A percentile compares a stretch with the other conserved stretches of the same genome.
These are phyloP conservation scores for Tuber calosporum DNA, from an alignment of 495 filamentous ascomycete species.

Conservation along the genomic window DNA sequence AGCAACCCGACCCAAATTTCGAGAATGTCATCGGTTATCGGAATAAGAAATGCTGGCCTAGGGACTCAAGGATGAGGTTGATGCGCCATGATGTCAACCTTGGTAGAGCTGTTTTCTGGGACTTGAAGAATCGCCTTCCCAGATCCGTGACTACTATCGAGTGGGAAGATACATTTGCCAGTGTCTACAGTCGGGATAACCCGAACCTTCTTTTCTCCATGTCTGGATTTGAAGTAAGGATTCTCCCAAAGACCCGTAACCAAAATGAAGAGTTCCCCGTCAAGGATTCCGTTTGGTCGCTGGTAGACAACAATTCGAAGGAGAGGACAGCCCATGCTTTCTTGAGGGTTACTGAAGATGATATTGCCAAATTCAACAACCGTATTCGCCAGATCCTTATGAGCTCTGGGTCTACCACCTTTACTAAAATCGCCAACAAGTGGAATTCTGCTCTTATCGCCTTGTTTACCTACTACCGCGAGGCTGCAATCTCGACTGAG, in stretches of 20 bases:
- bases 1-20: constrained; percentile 98
- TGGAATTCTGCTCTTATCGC: constrained; percentile 99
- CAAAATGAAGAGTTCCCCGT: constrained; percentile 92
- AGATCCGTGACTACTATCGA: constrained; percentile 94
- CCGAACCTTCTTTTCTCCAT: constrained; percentile 96
- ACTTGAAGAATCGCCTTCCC: constrained; percentile 93
- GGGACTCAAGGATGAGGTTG: constrained; percentile 92
- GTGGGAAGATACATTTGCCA: constrained; percentile 99
- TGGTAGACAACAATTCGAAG: constrained; percentile 92
- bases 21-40: constrained; percentile 98
- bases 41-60: constrained; percentile 99
- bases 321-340: constrained; percentile 97
- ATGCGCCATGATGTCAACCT: constrained; percentile 99
- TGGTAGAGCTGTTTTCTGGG: constrained; percentile 97
- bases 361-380: constrained; percentile 99
- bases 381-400: constrained; percentile 97
- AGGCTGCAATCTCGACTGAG: constrained; percentile 95
- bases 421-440: constrained; percentile 99
- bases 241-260: constrained; percentile 92
- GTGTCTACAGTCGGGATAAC: constrained; percentile 97
- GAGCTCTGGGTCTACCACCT: constrained; percentile 97
- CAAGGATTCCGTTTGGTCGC: constrained; percentile 96
- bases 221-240: constrained; percentile 96
- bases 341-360: constrained; percentile 95
- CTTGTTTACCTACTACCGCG: constrained; percentile 98